Conservation (phyloP, 345 rosid genomes). For the Laguncularia racemosa region DNA sequence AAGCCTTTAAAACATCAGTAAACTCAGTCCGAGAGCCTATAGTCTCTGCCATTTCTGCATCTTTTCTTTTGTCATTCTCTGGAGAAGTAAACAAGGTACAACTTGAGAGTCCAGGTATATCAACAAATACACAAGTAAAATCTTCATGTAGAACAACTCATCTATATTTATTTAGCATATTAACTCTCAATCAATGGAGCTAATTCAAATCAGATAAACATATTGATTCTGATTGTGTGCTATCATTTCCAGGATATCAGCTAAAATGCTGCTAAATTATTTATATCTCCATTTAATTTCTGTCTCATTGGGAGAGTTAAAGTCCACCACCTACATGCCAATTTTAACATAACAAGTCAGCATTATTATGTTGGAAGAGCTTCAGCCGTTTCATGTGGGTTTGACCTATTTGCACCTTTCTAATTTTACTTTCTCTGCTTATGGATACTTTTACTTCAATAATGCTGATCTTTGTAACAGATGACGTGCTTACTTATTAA, state of each 20-base stretch:
- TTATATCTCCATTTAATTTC: not conserved
- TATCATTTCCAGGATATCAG: no score
- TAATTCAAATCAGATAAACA: no score
- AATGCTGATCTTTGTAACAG: not conserved
- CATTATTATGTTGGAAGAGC: not conserved
- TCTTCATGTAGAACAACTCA: no score
- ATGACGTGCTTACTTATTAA: not conserved
- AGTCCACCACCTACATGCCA: not conserved
- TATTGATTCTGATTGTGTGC: no score
- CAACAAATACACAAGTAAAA: not conserved
- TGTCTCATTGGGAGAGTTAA: not conserved
- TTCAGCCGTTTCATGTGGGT: not conserved
- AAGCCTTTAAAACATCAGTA: slow-evolving; percentile 42
- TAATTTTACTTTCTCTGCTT: not conserved
- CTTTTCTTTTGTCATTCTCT: slow-evolving; percentile 24
- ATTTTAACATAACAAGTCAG: not conserved
- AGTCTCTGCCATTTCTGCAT: slow-evolving; percentile 19
- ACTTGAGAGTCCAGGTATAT: not conserved
- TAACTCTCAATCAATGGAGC: no score
- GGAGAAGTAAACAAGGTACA: slow-evolving; percentile 1
- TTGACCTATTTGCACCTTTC: not conserved
- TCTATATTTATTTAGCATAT: no score
- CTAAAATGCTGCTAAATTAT: no score
- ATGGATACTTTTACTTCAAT: not conserved
- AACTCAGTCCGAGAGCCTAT: slow-evolving; percentile 38